Conservation (phyloP, 2,329 filamentous ascomycete species). For the Sarocladium brachiariae region DNA sequence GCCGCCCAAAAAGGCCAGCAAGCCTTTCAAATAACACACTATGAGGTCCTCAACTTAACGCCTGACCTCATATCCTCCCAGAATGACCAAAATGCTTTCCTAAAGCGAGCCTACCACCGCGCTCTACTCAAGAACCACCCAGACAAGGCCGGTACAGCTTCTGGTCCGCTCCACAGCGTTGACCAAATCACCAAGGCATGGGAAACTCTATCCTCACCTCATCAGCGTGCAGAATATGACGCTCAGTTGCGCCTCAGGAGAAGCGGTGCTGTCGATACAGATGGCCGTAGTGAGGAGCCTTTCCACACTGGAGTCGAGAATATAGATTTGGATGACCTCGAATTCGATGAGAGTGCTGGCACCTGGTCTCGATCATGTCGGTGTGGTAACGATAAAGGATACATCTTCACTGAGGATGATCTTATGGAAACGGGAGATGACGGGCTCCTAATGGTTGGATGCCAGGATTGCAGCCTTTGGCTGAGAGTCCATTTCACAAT, state of each 20-base stretch:
- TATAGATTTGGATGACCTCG: constrained; percentile 59
- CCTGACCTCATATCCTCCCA: constrained; percentile 33
- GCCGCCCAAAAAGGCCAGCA: background rate
- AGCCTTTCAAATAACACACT: constrained; percentile 40
- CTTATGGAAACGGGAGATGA: constrained; percentile 51
- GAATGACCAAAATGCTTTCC: constrained; percentile 35
- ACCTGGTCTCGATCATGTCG: constrained; percentile 54
- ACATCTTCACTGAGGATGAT: constrained; percentile 50
- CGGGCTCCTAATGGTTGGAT: constrained; percentile 58
- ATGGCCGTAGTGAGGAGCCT: constrained; percentile 11
- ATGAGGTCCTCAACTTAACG: constrained; percentile 53
- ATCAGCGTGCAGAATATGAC: constrained; percentile 43
- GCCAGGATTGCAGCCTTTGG: constrained; percentile 61
- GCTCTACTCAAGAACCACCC: constrained; percentile 61
- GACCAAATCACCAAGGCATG: constrained; percentile 60
- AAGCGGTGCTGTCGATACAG: background rate
- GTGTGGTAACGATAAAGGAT: constrained; percentile 57
- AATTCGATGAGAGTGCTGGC: constrained; percentile 39
- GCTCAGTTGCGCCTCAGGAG: constrained; percentile 31
- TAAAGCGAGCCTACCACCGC: constrained; percentile 58
- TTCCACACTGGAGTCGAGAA: constrained; percentile 56
- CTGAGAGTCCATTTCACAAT: constrained; percentile 57
- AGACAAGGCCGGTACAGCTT: constrained; percentile 38
- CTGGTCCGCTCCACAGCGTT: constrained; percentile 37
- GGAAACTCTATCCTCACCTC: constrained; percentile 41